Evolutionary conservation across 106 monocot species (phyloP), one percentile per base, ranked within the genome.

Genomic region (Dendrobium officinale): DNA sequence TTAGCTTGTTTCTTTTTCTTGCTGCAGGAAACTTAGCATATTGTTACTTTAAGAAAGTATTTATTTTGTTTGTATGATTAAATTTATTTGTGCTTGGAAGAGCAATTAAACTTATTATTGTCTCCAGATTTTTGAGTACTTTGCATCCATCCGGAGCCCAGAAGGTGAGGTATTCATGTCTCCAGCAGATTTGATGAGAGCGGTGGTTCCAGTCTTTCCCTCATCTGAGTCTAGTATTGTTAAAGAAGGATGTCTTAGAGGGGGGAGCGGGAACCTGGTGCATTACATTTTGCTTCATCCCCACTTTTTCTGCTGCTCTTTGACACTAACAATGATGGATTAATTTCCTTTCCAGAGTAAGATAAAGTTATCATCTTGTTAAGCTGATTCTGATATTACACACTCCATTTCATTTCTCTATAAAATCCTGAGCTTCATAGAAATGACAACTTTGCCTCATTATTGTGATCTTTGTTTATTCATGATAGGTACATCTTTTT

Each of bases 281-380:
- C 88, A 54, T 80, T 99, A 78, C 84, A 81, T 72, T 99, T 93
- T 82, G 77, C 88, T 81, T 88, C 99, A 48, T 99, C 99, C 4
- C 70, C 73, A 2, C 91, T 95, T 61, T 99, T 99, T 82, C 91
- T 91, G 93, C 95, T 95, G 93, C 95, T 95, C 55, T 99, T 99
- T 84, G 99, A 99, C 82, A 95, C 93, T 37, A 93, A 99, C 67
- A 90, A 87, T 77, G 95, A 99, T 81, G 95, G 99, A 17, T 87
- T 95, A 37, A 95, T 99, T 83, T 95, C 95, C 45, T 99, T 95
- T 67, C 79, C 89, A 55, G 99, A 99, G 99, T 99, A 86, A 88
- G 92, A 77, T 78, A 9, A 56, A 70, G 48, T 76, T 51, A 26
- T 9, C 27, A 49, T 74, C 18, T 74, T n/a, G 43, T 74, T 6